phyloP scores from a whole-genome alignment of 2,329 filamentous ascomycete species.

The Trichoderma polysporum region DNA sequence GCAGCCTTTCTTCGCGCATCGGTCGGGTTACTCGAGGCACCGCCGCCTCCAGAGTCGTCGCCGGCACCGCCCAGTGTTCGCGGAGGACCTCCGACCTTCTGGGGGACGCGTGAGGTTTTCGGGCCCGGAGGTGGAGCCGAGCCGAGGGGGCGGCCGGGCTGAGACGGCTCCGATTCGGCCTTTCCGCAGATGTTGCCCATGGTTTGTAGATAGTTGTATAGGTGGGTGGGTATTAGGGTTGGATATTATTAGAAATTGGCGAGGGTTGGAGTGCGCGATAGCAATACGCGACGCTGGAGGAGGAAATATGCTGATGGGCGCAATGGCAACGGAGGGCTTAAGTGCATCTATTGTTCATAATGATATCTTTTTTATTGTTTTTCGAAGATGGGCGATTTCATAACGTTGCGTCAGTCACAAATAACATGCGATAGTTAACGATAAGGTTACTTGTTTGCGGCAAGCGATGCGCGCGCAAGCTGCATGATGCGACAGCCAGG shows the following conservation, averaged over 20 bases:
- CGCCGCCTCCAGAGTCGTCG: constrained; percentile 29
- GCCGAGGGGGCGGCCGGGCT: constrained; percentile 71
- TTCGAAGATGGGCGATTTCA: not conserved
- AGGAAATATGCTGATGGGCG: not conserved
- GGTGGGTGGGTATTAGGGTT: not conserved
- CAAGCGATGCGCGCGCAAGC: not conserved
- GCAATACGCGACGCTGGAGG: not conserved
- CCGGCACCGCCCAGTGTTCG: constrained; percentile 61
- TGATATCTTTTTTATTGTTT: not conserved
- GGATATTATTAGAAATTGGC: not conserved
- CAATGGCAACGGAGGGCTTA: not conserved
- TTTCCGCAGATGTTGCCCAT: constrained; percentile 93
- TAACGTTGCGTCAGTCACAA: not conserved
- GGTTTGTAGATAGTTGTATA: not conserved
- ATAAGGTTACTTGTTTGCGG: not conserved
- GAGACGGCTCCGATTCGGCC: constrained; percentile 64
- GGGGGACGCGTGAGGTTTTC: constrained; percentile 53
- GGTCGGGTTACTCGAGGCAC: constrained; percentile 35
- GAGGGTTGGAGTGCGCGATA: not conserved
- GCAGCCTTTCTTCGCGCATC: constrained; percentile 74
- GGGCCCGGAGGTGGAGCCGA: constrained; percentile 47
- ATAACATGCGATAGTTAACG: not conserved
- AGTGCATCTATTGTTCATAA: not conserved
- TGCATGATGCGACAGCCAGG: not conserved
- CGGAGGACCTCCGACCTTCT: constrained; percentile 54